Conservation (phyloP, 2,329 filamentous ascomycete genomes). For the Neonectria sp. region DNA sequence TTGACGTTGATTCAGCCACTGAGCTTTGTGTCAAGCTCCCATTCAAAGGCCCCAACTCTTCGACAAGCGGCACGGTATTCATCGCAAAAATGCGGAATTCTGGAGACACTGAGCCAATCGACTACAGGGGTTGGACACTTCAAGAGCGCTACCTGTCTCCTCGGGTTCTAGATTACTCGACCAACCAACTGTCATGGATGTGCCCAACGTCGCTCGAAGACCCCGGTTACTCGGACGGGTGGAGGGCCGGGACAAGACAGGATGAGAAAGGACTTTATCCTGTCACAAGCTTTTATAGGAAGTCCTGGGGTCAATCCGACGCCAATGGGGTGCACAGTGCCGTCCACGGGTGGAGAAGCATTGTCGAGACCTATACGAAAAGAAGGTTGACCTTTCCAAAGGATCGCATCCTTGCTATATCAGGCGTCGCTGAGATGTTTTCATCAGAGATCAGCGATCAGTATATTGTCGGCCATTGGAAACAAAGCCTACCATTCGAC, state of each 20-base stretch:
- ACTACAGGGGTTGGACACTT: background rate
- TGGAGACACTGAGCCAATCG: background rate
- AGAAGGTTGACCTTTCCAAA: background rate
- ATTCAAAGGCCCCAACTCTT: background rate
- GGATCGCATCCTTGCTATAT: background rate
- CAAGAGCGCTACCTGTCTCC: background rate
- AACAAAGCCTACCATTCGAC: background rate
- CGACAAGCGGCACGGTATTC: background rate
- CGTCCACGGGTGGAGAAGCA: background rate
- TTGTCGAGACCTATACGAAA: background rate
- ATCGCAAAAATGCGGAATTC: background rate
- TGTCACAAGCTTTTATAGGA: background rate
- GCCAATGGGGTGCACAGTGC: background rate
- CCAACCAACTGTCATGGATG: background rate
- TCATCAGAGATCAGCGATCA: background rate
- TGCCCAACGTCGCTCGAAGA: background rate
- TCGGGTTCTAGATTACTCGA: background rate
- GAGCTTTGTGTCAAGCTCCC: background rate
- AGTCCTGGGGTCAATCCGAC: background rate
- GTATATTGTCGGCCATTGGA: background rate
- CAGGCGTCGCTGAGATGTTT: background rate
- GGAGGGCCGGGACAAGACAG: background rate
- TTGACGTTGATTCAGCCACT: no score
- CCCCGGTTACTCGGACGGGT: background rate
- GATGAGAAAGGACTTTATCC: background rate